Base-by-base conservation (phyloP, 1,284 basidiomycete species). In the Tetrapyrgos nigripes region DNA sequence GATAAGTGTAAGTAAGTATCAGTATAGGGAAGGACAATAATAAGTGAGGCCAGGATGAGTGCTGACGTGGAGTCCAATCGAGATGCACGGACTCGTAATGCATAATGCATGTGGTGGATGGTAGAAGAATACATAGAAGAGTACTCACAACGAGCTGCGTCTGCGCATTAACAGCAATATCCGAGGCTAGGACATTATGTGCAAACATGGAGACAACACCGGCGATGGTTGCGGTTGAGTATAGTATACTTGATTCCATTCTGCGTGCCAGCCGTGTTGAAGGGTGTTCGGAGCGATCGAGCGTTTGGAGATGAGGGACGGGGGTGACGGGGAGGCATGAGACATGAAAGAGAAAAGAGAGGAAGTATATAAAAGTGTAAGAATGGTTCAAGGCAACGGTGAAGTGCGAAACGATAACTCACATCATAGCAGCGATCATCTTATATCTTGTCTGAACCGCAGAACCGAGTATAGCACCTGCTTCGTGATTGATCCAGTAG, bases 401-500 rank as follows among this genome's bases (percentile, higher is more conserved):
- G 9, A 26, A 8, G 46, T 23, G 13, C 29, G 46, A 23, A 48
- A 8, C 29, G 29, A 6, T 9, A 14, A 48, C 53, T 46, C 23
- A 55, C 53, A 55, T 55, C 23, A 55, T 47, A 17, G 53, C 53
- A 48, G 46, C 53, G 29, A 55, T 55, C 33, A 35, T 55, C 19
- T 48, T 55, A 35, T 55, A 55, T 14, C 23, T 55, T 6, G 26
- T 55, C 33, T 55, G 47, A n/a, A 43, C 45, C 1, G 46, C 33
- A 9, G 53, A 49, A 26, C 53, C 53, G 26, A 55, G 53, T 14
- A 43, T 29, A 10, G 11, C 45, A 8, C 45, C 53, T 10, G 45
- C 31, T 27, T 48, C 24, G 6, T 29, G 28, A 4, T 49, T 55
- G n/a, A 55, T 55, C 33, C 48, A 55, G 31, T 19, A 49, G 9